Base-by-base conservation (phyloP, 805 yeast species). In the Ogataea trehaloabstinens region DNA sequence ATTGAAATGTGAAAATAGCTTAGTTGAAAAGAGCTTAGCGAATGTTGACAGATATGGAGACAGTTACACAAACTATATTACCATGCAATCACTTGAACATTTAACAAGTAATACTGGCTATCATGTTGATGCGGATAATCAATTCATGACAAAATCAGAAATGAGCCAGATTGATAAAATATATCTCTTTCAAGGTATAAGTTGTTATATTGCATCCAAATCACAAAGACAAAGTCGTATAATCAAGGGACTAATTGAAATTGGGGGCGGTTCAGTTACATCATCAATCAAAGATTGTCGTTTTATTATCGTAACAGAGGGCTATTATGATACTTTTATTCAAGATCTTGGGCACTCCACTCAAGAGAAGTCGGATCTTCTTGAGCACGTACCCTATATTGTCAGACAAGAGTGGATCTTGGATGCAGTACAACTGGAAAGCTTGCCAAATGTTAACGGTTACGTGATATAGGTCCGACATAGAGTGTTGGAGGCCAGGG, bases 41-140 rank as follows among this genome's bases (percentile, higher is more conserved):
- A 68, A 74, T 34, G 69, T 73, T 0, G 95, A 89, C 53, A 46
- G 47, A 12, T 78, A 53, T 54, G 90, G 89, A 0, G 87, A 83
- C 54, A 80, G 93, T 43, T 77, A 64, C 44, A 61, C 60, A 0
- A 57, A 72, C 3, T 55, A 61, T 7, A 47, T 66, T 10, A 52
- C 58, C 1, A 36, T 20, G 3, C 28, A 40, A 6, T 55, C 58
- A 12, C 45, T 68, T 5, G 38, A 47, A 35, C 37, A 51, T 3
- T 31, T 60, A 12, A 19, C 44, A 11, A 18, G 19, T 21, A 37
- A 48, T 25, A 33, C 15, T 6, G 6, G 24, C 17, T 41, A 19
- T n/a, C 6, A 13, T 24, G 12, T 20, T 21, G 28, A 27, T 24
- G 8, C 31, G 20, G 11, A 12, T 0, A 5, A 27, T 7, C 10